A percentile compares a stretch with the other conserved stretches of the same genome.
Conservation (phyloP, 306 rosid genomes). For the Rosa rugosa region DNA sequence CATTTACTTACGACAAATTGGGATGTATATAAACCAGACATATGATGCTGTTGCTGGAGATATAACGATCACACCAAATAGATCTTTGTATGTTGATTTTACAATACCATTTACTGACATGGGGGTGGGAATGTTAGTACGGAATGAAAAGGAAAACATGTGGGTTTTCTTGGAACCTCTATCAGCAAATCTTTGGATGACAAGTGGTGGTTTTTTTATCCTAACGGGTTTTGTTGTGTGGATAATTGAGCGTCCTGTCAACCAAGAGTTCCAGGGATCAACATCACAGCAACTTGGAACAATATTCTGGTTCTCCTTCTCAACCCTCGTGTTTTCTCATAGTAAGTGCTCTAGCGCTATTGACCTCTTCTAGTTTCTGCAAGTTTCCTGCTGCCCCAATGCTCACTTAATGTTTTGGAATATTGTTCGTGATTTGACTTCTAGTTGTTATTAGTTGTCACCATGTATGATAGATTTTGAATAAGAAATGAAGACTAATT, state of each 20-base stretch:
- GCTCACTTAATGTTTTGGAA: too few species aligned
- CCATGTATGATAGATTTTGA: not conserved
- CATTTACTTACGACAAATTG: not conserved
- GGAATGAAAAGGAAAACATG: not conserved
- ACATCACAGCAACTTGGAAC: conserved; percentile 7
- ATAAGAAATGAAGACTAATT: not conserved
- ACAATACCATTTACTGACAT: conserved; percentile 12
- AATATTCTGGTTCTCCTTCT: conserved; percentile 19
- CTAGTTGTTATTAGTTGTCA: not conserved
- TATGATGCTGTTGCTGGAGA: conserved; percentile 21
- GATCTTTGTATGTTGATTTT: conserved; percentile 18
- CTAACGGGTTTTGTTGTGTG: conserved; percentile 15
- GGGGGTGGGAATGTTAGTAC: conserved; percentile 1
- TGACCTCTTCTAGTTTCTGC: not conserved
- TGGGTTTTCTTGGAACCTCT: conserved; percentile 13
- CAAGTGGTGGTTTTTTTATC: conserved; percentile 18
- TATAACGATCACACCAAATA: conserved; percentile 5
- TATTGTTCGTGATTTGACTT: not conserved
- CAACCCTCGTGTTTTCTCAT: conserved; percentile 20
- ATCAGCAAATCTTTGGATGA: conserved; percentile 13
- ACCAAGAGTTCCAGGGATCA: conserved; percentile 17
- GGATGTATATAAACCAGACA: not conserved
- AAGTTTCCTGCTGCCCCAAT: not conserved
- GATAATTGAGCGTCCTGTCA: conserved; percentile 13
- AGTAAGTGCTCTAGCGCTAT: conserved; percentile 17